phyloP scores from a whole-genome alignment of 2,329 filamentous ascomycete species.

The Phaeosphaeria sp. region DNA sequence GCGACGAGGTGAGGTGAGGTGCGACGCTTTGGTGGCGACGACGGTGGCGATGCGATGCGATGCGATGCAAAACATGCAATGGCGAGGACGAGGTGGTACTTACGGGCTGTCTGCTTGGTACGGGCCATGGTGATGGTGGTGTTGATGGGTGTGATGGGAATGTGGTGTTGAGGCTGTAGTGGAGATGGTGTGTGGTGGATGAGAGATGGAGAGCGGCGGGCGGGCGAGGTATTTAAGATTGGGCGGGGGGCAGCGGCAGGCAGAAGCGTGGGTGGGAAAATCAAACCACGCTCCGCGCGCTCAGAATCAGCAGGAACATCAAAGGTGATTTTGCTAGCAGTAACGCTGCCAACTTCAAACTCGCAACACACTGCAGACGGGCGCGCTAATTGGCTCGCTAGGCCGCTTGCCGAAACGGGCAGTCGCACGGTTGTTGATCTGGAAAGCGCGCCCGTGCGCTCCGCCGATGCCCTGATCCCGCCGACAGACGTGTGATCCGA shows the following conservation, averaged over 20 bases:
- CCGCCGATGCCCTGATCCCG: constrained; percentile 32
- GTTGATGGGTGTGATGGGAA: constrained; percentile 21
- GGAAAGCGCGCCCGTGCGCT: constrained; percentile 37
- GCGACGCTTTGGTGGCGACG: constrained; percentile 19
- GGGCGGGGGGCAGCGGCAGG: constrained; percentile 37
- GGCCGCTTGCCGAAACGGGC: constrained; percentile 24
- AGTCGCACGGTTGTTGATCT: constrained; percentile 43
- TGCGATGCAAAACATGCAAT: constrained; percentile 22
- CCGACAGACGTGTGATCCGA: constrained; percentile 34
- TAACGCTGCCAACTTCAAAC: constrained; percentile 27
- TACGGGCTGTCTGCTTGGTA: constrained; percentile 64
- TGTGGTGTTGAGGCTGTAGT: constrained; percentile 28
- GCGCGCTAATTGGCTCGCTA: constrained; percentile 34
- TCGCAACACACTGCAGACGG: constrained; percentile 18
- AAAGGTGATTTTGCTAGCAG: constrained; percentile 29
- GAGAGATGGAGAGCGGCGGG: constrained; percentile 43
- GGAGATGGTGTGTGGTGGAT: constrained; percentile 43
- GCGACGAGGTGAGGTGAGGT: constrained; percentile 18
- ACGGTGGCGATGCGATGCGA: constrained; percentile 3
- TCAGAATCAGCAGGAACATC: constrained; percentile 36
- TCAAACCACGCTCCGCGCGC: constrained; percentile 33
- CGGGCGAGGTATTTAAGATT: constrained; percentile 48
- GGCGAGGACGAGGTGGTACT: constrained; percentile 41
- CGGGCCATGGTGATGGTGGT: constrained; percentile 55
- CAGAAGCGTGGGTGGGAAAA: constrained; percentile 40